Evolutionary conservation across 768 basidiomycete genomes (phyloP).

Genomic region (Suillus sp.): DNA sequence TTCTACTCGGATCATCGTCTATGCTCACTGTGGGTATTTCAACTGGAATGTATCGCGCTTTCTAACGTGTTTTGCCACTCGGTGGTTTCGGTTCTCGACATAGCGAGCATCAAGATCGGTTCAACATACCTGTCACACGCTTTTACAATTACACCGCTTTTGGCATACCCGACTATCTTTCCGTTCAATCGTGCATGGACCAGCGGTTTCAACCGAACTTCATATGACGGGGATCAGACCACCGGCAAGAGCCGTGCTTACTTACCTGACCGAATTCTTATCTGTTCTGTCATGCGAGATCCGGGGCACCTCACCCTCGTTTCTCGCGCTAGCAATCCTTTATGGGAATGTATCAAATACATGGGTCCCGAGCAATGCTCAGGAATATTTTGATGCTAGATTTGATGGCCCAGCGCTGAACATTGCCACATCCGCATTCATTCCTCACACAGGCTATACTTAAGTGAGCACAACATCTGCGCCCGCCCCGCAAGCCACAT

Average conservation of each 20-base stretch:
- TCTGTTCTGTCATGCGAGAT: not conserved
- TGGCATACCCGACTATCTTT: not conserved
- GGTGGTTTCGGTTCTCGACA: not conserved
- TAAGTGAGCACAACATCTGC: not conserved
- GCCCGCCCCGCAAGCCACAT: not conserved
- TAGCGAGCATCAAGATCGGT: not conserved
- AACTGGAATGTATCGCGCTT: not conserved
- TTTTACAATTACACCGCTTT: slow-evolving; percentile 4
- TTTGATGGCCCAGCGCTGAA: not conserved
- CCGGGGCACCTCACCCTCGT: not conserved
- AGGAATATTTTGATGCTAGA: not conserved
- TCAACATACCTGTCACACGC: not conserved
- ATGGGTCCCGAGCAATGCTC: not conserved
- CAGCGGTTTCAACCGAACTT: not conserved
- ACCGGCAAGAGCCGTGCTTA: not conserved
- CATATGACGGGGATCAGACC: slow-evolving; percentile 2
- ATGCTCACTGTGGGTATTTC: not conserved
- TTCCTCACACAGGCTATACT: not conserved
- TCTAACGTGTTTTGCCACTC: not conserved
- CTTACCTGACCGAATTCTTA: not conserved
- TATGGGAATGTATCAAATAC: not conserved
- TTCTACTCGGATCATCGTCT: not conserved
- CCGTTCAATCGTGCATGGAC: not conserved
- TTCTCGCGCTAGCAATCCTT: not conserved
- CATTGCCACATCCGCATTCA: not conserved